Conservation (phyloP, 371 early-diverging fungal species). For the Zychaea mexicana region DNA sequence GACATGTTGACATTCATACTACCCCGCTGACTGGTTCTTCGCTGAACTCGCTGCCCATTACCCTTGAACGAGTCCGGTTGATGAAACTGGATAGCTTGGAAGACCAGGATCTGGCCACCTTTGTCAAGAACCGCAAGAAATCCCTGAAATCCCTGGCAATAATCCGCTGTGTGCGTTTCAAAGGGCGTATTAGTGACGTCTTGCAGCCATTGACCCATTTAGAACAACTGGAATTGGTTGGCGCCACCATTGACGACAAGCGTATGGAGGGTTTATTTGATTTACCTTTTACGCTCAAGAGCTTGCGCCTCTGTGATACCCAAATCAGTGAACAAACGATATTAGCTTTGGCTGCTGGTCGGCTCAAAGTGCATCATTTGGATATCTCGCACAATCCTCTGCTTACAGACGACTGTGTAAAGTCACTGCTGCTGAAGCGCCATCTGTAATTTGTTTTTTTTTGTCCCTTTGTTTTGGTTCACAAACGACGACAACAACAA, state of each 20-base stretch:
- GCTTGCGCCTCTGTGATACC: constrained; percentile 12
- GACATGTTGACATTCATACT: constrained; percentile 8
- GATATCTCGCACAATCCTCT: constrained; percentile 5
- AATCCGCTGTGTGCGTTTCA: neutral
- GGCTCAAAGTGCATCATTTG: constrained; percentile 9
- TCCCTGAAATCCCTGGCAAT: neutral
- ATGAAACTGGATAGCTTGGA: constrained; percentile 5
- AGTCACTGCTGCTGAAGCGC: neutral
- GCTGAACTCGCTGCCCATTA: constrained; percentile 10
- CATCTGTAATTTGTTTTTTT: neutral
- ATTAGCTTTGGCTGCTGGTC: constrained; percentile 10
- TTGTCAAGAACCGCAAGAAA: neutral
- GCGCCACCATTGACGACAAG: constrained; percentile 3
- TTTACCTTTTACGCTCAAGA: constrained; percentile 9
- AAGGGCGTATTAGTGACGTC: neutral
- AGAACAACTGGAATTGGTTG: constrained; percentile 3
- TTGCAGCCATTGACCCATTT: neutral
- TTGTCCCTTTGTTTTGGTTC: neutral
- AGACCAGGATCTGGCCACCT: neutral
- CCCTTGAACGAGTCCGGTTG: constrained; percentile 4
- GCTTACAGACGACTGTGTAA: neutral
- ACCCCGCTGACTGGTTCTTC: constrained; percentile 12
- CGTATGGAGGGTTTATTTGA: constrained; percentile 4
- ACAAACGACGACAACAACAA: too few species aligned
- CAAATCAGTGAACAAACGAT: constrained; percentile 3